phyloP scores from a whole-genome alignment of 495 filamentous ascomycete species.

The Neurospora cerealis region DNA sequence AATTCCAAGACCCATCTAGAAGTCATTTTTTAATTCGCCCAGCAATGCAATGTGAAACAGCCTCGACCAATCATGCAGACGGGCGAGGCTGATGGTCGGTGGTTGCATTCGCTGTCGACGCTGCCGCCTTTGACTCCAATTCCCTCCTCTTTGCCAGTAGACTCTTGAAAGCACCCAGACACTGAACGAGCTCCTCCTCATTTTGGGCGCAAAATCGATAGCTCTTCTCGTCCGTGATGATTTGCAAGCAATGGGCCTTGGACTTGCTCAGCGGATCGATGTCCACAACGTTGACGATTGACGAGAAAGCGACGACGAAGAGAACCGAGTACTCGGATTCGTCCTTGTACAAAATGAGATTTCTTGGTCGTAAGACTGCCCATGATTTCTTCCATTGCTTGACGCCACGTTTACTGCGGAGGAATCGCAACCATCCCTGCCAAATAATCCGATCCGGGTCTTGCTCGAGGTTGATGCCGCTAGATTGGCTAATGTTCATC shows the following conservation, averaged over 20 bases:
- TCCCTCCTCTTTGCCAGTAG: constrained; percentile 62
- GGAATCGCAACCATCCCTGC: constrained; percentile 81
- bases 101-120: constrained; percentile 10
- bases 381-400: constrained; percentile 92
- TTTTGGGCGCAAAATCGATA: constrained; percentile 76
- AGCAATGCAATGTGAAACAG: neutral
- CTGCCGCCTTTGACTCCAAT: constrained; percentile 32
- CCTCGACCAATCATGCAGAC: neutral
- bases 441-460: constrained; percentile 71
- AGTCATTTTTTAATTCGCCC: neutral
- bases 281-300: constrained; percentile 85
- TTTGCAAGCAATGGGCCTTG: constrained; percentile 79
- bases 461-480: constrained; percentile 39
- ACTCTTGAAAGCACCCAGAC: constrained; percentile 85
- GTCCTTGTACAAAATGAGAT: constrained; percentile 86
- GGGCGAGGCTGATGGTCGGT: neutral
- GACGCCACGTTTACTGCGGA: constrained; percentile 78
- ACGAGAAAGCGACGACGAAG: constrained; percentile 68
- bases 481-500: constrained; percentile 48
- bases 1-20: neutral
- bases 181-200: constrained; percentile 75
- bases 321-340: constrained; percentile 82
- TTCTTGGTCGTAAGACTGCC: constrained; percentile 82
- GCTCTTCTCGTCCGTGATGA: constrained; percentile 89
- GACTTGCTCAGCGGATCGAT: constrained; percentile 78